Conservation (phyloP, 169 alveolate genomes). For the Eimeria praecox region DNA sequence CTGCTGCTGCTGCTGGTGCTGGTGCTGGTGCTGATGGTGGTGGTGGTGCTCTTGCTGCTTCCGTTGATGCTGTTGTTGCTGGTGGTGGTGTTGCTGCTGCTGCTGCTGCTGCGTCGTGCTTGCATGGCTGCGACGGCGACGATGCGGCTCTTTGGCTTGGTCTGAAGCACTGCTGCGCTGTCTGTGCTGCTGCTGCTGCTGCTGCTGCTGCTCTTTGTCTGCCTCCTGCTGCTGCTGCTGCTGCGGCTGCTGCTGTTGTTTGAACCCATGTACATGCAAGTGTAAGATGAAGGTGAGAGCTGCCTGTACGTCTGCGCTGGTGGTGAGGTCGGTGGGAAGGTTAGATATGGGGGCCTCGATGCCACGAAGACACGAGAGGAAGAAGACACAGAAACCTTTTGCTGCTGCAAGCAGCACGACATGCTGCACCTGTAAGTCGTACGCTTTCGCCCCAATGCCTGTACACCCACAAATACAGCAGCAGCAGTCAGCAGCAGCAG, state of each 20-base stretch:
- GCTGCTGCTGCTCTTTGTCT: not conserved
- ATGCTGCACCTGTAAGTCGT: slow-evolving; percentile 47
- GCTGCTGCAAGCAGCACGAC: slow-evolving; percentile 13
- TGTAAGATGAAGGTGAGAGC: not conserved
- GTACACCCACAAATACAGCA: too few relatives aligned
- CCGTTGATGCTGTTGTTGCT: not conserved
- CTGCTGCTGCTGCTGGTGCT: not conserved
- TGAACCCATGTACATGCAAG: not conserved
- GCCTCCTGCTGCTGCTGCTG: not conserved
- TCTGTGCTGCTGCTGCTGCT: not conserved
- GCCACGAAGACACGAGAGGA: slow-evolving; percentile 15
- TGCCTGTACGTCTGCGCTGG: slow-evolving; percentile 23
- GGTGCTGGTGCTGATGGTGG: too few relatives aligned
- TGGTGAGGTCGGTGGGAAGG: slow-evolving; percentile 27
- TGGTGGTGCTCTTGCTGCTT: not conserved
- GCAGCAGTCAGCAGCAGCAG: not conserved
- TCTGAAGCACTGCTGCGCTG: not conserved
- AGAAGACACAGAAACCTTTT: slow-evolving; percentile 1
- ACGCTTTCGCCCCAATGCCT: slow-evolving; percentile 40
- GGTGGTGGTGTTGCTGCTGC: not conserved
- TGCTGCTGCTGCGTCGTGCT: not conserved
- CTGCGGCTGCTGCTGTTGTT: not conserved
- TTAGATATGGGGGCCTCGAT: slow-evolving; percentile 11
- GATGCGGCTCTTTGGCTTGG: not conserved
- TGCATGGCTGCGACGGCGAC: not conserved